Base-by-base conservation (phyloP, 1,284 basidiomycete genomes). In the Ceratobasidium sp. region DNA sequence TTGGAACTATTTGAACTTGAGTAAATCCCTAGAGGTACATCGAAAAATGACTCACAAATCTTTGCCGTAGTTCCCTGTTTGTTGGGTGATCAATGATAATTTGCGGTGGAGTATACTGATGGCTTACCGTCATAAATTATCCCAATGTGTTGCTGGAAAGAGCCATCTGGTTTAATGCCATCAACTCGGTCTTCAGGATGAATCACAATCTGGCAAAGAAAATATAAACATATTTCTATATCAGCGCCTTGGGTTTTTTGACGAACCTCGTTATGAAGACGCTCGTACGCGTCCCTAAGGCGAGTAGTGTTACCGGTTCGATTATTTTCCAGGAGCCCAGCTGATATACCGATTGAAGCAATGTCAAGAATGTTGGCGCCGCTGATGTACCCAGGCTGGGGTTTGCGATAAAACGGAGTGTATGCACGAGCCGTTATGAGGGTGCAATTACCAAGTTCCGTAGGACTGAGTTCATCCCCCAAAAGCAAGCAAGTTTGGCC, bases 281-380 rank as follows among this genome's bases (percentile, higher is more conserved):
- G 81, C 3, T 53, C 67, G 76, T 86, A 89, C 0, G 86, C 87
- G 61, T 86, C 84, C 2, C 78, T 76, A 34, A 89, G 75, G 2
- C 84, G 77, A 23, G 82, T 80, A 0, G 78, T 76, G 73, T 88
- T 84, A 21, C 73, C 74, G 28, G 82, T 84, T 23, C 46, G 32
- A 39, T 74, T 72, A 26, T 71, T 71, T 36, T 61, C 72, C 9
- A 72, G 45, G 1, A 89, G 75, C 1, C 83, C 86, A 2, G 81
- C 80, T 72, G 87, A 85, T 58, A 88, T 85, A 14, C 85, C 86
- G 45, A 89, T 84, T 61, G 83, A 84, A 6, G 87, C 84, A 16
- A 89, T 80, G 76, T 89, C 88, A 30, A 89, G 80, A 2, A 84
- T 82, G 76, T 91, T 91, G 1, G 89, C 87, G 30, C 89, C 89